These are phyloP conservation scores for Candida ulmi DNA, from an alignment of 805 yeast species.

Conservation along the genomic window DNA sequence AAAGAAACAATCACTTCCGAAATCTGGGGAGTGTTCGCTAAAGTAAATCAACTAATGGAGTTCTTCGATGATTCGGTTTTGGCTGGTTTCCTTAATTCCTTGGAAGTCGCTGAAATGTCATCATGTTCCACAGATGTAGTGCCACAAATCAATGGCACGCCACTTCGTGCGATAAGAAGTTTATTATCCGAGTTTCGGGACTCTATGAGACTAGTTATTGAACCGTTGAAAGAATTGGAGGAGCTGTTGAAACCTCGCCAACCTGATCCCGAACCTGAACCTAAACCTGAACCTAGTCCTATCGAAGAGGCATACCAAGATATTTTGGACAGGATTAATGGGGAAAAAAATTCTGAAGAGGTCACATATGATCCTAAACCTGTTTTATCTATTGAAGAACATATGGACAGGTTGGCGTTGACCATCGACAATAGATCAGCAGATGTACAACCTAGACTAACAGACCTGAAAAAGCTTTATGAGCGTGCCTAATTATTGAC, in stretches of 20 bases:
- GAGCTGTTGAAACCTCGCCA: neutral
- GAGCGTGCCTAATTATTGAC: no score
- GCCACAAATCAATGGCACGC: neutral
- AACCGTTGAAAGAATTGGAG: neutral
- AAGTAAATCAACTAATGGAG: conserved; percentile 12
- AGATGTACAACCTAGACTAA: neutral
- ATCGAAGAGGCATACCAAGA: no score
- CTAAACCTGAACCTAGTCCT: no score
- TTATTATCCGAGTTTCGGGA: neutral
- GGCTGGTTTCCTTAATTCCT: conserved; percentile 12
- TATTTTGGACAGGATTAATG: no score
- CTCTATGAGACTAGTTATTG: neutral
- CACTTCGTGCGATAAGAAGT: neutral
- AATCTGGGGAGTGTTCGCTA: conserved; percentile 11
- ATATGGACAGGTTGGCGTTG: neutral
- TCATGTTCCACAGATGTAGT: neutral
- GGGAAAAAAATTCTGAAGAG: no score
- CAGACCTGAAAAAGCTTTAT: neutral
- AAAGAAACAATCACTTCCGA: conserved; percentile 18
- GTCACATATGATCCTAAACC: no score
- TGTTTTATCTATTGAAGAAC: no score
- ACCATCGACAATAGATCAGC: neutral
- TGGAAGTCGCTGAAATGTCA: conserved; percentile 6
- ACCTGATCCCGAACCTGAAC: no score
- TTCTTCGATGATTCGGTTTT: conserved; percentile 8